Evolutionary conservation across 192 early-diverging fungal species (phyloP).

Genomic region (Mortierella claussenii): DNA sequence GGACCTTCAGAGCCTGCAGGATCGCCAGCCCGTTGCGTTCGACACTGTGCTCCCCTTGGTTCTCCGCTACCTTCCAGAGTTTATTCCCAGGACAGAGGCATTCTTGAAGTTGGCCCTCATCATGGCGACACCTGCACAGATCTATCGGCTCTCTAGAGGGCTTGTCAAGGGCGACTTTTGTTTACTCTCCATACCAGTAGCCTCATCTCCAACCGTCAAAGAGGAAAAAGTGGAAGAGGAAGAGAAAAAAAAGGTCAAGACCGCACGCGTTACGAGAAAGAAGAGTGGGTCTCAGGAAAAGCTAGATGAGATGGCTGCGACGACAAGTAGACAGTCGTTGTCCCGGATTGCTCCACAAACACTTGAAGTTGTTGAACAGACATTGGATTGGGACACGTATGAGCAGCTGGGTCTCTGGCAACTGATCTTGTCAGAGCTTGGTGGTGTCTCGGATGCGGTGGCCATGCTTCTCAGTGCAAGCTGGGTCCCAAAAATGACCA

Average conservation of each 20-base stretch:
- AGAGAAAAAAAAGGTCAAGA: constrained; percentile 1
- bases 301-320: neutral
- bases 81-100: constrained; percentile 38
- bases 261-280: constrained; percentile 4
- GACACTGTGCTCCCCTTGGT: constrained; percentile 51
- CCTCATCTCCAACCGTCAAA: neutral
- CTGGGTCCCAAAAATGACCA: constrained; percentile 20
- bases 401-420: constrained; percentile 72
- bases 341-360: neutral
- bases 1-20: constrained; percentile 58
- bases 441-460: constrained; percentile 28
- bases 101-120: constrained; percentile 52
- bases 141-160: constrained; percentile 53
- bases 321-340: neutral
- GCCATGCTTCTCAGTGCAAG: constrained; percentile 9
- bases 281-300: neutral
- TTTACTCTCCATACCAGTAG: constrained; percentile 14
- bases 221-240: neutral
- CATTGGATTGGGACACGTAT: constrained; percentile 60
- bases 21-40: constrained; percentile 54
- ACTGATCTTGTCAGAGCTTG: constrained; percentile 55
- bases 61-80: constrained; percentile 51
- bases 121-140: constrained; percentile 62
- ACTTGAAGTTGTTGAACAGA: constrained; percentile 21
- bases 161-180: constrained; percentile 15